Evolutionary conservation across 306 rosid species (phyloP), one percentile per base, ranked within the genome.

Genomic region (Lotus japonicus): DNA sequence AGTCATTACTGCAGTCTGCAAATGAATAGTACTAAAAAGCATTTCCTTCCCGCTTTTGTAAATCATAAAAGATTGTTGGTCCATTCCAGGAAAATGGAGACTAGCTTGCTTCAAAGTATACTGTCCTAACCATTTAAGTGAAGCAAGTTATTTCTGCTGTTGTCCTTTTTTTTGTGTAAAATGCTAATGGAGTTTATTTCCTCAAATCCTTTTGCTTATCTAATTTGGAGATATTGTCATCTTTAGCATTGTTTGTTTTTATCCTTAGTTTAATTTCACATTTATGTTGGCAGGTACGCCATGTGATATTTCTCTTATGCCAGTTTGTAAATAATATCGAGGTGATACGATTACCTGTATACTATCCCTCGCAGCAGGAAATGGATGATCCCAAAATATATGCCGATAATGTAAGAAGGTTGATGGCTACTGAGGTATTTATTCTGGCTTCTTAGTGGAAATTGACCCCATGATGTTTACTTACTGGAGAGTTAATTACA

Each of bases 371-470:
- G 11, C 84, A 84, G 61, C 89, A 90, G 84, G 99, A 90, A 80
- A 88, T 76, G 87, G 92, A 95, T 74, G 95, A 95, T 55, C 91
- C 96, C 38, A 95, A 84, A 76, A 76, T 88, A 45, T 95, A 79
- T 45, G 91, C 97, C 5, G 66, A 52, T 72, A 95, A 90, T 57
- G 85, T 90, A 58, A 87, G 97, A 87, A 84, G 78, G 69, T 61
- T 90, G 84, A 95, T 95, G 96, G 96, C 96, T 58, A 85, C 70
- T 75, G 99, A 95, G 99, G 99, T 95, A 82, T 64, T 46, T 77
- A 52, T 61, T n/a, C 59, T 52, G 21, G 46, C 57, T 51, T 50
- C 49, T 19, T 16, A 0, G 17, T 14, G 53, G 33, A 63, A 61
- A 53, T 55, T 62, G 19, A 57, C 49, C 39, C 53, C 9, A 43